Conservation (phyloP, 345 rosid genomes). For the Lenwebbia sp. region DNA sequence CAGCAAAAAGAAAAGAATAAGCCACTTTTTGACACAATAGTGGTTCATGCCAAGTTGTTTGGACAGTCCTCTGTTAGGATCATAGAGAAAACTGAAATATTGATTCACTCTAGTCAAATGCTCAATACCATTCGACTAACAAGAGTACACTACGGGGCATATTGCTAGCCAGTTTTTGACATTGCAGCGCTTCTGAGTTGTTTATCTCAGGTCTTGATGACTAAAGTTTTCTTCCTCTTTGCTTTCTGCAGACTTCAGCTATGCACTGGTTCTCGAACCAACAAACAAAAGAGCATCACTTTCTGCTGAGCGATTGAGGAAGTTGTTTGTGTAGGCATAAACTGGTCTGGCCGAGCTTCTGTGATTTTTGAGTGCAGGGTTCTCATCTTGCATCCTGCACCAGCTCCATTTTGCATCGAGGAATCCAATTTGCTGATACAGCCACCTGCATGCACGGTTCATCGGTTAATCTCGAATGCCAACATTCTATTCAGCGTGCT, state of each 20-base stretch:
- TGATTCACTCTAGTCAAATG: background rate
- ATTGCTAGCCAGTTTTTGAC: background rate
- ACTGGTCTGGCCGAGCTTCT: background rate
- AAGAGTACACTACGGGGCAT: background rate
- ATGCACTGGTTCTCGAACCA: conserved; percentile 92
- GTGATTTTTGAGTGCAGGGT: background rate
- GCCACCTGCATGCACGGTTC: background rate
- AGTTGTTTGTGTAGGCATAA: conserved; percentile 25
- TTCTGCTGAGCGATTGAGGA: conserved; percentile 71
- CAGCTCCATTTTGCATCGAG: background rate
- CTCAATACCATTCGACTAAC: background rate
- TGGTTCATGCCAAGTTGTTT: background rate
- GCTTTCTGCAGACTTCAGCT: conserved; percentile 51
- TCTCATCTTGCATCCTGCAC: background rate
- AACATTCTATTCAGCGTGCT: background rate
- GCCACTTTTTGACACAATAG: background rate
- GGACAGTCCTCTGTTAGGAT: background rate
- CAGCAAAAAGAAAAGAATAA: background rate
- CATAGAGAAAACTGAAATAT: background rate
- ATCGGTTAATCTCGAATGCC: background rate
- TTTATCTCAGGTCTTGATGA: background rate
- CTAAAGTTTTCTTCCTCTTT: background rate
- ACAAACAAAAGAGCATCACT: conserved; percentile 78
- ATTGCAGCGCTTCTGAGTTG: background rate
- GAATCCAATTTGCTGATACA: background rate